A percentile compares a stretch with the other conserved stretches of the same genome.
Conservation (phyloP, 2,329 filamentous ascomycete genomes). For the Calonectria hawksworthii region DNA sequence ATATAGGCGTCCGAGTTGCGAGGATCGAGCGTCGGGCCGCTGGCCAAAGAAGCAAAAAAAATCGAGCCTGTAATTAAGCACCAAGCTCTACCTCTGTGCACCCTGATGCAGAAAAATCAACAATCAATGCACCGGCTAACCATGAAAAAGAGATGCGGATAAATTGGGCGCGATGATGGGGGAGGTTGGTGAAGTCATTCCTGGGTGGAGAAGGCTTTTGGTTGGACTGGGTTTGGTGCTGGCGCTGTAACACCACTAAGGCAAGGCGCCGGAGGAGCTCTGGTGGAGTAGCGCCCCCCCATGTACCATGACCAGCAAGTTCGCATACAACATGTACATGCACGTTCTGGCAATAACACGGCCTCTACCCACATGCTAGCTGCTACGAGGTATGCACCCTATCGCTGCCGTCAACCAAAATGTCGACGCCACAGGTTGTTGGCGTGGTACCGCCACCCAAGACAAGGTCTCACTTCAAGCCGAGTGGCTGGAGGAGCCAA, state of each 20-base stretch:
- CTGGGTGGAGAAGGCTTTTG: constrained; percentile 44
- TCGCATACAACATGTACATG: neutral
- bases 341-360: neutral
- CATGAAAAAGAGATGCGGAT: constrained; percentile 38
- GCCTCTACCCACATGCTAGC: constrained; percentile 4
- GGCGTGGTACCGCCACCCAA: neutral
- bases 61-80: constrained; percentile 4
- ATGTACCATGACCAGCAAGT: neutral
- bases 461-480: neutral
- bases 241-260: constrained; percentile 22
- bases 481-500: neutral
- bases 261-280: constrained; percentile 20
- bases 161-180: constrained; percentile 36
- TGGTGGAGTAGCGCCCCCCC: constrained; percentile 20
- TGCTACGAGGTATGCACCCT: neutral
- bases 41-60: neutral
- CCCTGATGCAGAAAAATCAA: constrained; percentile 28
- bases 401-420: constrained; percentile 9
- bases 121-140: constrained; percentile 35
- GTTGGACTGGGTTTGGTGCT: constrained; percentile 24
- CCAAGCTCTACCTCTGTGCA: constrained; percentile 7
- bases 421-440: constrained; percentile 9
- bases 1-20: neutral
- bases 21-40: constrained; percentile 20
- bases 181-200: constrained; percentile 52